Evolutionary conservation across 1,284 basidiomycete species (phyloP).

Genomic region (Chondrostereum purpureum): DNA sequence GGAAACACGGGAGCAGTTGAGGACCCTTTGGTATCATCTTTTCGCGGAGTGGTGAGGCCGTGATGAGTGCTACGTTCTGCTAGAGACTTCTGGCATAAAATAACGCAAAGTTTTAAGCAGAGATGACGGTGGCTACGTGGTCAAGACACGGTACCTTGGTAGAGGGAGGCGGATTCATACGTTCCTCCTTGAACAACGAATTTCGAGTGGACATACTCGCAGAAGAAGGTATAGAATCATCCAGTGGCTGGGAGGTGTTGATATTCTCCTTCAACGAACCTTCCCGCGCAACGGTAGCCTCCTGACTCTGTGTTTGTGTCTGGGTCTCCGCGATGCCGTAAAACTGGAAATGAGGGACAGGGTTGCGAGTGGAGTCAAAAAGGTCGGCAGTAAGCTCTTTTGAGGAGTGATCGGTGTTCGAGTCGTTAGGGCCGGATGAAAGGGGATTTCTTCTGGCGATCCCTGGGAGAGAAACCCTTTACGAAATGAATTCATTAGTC

Average conservation of each 20-base stretch:
- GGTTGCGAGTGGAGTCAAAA: slow-evolving; percentile 23
- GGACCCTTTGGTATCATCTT: too few relatives aligned
- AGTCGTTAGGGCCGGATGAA: neutral
- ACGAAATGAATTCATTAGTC: too few relatives aligned
- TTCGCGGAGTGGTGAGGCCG: too few relatives aligned
- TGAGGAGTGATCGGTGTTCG: neutral
- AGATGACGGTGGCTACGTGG: too few relatives aligned
- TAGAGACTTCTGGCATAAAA: too few relatives aligned
- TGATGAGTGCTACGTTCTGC: too few relatives aligned
- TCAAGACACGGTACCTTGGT: too few relatives aligned
- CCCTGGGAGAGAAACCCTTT: too few relatives aligned
- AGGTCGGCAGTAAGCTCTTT: slow-evolving; percentile 18
- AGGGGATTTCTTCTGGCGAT: slow-evolving; percentile 25
- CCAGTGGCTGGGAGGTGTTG: slow-evolving; percentile 12
- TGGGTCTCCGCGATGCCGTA: slow-evolving; percentile 48
- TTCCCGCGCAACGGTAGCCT: slow-evolving; percentile 24
- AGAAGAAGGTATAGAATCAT: slow-evolving; percentile 16
- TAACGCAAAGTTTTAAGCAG: too few relatives aligned
- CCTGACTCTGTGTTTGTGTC: slow-evolving; percentile 37
- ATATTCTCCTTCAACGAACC: slow-evolving; percentile 50
- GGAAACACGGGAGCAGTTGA: too few relatives aligned
- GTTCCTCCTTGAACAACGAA: neutral
- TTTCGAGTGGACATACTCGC: slow-evolving; percentile 18
- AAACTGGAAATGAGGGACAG: slow-evolving; percentile 42
- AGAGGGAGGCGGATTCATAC: too few relatives aligned